A percentile compares a stretch with the other conserved stretches of the same genome.
phyloP scores from a whole-genome alignment of 83 land plant species.

The Picea engelmannii region DNA sequence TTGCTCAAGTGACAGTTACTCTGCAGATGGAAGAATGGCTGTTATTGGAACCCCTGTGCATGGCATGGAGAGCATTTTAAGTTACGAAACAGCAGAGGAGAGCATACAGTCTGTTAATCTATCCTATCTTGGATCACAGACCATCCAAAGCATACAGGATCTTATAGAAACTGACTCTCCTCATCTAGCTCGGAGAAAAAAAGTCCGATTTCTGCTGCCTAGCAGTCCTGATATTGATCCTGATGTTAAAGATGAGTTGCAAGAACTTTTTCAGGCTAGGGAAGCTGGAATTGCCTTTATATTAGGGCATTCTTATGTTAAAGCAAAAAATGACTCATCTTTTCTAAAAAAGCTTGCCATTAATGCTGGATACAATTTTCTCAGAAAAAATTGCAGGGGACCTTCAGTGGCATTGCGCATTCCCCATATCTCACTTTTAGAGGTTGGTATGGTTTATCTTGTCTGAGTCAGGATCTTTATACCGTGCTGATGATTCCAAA shows the following conservation, averaged over 20 bases:
- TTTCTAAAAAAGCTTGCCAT: constrained; percentile 44
- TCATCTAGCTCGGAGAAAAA: constrained; percentile 15
- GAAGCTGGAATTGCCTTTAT: constrained; percentile 57
- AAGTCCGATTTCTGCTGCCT: constrained; percentile 33
- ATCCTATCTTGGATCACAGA: background rate
- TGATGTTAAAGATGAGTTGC: constrained; percentile 41
- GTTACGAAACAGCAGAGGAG: constrained; percentile 12
- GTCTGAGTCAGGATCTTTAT: constrained; percentile 24
- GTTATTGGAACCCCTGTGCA: background rate
- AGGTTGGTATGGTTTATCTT: constrained; percentile 71
- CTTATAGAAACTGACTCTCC: constrained; percentile 2
- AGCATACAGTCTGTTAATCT: constrained; percentile 10
- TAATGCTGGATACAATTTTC: constrained; percentile 49
- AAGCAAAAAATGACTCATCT: constrained; percentile 59
- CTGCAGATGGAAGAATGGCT: constrained; percentile 14
- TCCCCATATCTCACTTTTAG: constrained; percentile 60
- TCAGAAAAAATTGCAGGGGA: constrained; percentile 59
- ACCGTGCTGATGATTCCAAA: too few species aligned
- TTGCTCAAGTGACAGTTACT: constrained; percentile 3
- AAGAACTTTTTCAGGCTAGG: constrained; percentile 42
- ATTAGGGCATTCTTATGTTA: constrained; percentile 54
- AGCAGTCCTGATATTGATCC: constrained; percentile 30
- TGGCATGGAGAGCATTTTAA: background rate
- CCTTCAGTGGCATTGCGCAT: constrained; percentile 49
- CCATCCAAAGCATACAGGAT: constrained; percentile 12